Evolutionary conservation across 805 yeast species (phyloP).

Genomic region (Tetrapisispora namnaoensis): DNA sequence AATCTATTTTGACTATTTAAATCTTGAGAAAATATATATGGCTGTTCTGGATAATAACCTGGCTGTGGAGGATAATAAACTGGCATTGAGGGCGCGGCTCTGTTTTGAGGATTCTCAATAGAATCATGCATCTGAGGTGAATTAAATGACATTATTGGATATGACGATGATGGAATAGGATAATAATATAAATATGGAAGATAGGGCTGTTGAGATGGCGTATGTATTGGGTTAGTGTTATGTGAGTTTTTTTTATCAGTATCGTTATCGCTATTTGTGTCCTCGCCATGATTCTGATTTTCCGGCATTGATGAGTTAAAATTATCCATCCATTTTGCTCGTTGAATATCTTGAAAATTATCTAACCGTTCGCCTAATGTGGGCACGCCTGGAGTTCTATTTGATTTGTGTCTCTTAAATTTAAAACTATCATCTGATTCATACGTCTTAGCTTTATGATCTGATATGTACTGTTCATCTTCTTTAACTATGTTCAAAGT

Average conservation of each 20-base stretch:
- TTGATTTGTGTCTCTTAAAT: conserved; percentile 25
- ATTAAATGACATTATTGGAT: conserved; percentile 16
- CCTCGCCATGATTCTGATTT: background rate
- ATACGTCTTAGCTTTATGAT: conserved; percentile 6
- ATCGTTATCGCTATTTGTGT: background rate
- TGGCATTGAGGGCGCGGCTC: background rate
- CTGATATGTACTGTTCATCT: conserved; percentile 3
- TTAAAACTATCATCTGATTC: conserved; percentile 27
- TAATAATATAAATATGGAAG: conserved; percentile 22
- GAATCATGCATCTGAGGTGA: conserved; percentile 10
- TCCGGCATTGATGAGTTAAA: conserved; percentile 18
- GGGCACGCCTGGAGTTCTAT: conserved; percentile 17
- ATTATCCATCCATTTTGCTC: conserved; percentile 26
- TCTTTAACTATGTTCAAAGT: conserved; percentile 2
- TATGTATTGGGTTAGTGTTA: background rate
- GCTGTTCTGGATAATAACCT: conserved; percentile 18
- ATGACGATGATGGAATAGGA: conserved; percentile 14
- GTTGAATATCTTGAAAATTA: conserved; percentile 20
- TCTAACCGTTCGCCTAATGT: conserved; percentile 26
- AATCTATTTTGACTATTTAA: conserved; percentile 8
- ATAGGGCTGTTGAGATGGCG: conserved; percentile 10
- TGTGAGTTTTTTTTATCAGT: background rate
- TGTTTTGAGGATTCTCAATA: conserved; percentile 1
- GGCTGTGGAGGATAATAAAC: conserved; percentile 1
- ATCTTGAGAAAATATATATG: conserved; percentile 17